phyloP scores from a whole-genome alignment of 1,139 yeast genomes.

The Yamadazyma dushanensis region DNA sequence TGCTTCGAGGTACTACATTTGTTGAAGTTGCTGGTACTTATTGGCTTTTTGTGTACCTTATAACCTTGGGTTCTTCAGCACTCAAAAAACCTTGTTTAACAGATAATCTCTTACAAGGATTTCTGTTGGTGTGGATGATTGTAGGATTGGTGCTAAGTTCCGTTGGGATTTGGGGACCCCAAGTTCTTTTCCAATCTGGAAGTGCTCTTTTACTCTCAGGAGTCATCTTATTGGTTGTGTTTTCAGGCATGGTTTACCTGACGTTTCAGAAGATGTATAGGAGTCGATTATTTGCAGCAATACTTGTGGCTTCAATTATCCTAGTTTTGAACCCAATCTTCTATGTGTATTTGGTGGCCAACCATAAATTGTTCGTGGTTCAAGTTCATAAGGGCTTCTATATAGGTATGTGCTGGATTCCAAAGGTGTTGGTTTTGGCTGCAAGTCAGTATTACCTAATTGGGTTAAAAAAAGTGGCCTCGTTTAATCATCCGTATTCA shows the following conservation, averaged over 20 bases:
- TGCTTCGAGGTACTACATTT: not conserved
- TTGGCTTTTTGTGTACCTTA: not conserved
- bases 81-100: not conserved
- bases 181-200: not conserved
- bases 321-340: not conserved
- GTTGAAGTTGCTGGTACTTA: not conserved
- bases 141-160: not conserved
- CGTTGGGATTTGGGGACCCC: not conserved
- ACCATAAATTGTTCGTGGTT: not conserved
- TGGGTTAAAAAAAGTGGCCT: not conserved
- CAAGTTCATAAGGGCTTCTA: slow-evolving; percentile 2
- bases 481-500: too few relatives aligned
- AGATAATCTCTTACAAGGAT: not conserved
- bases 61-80: not conserved
- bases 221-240: not conserved
- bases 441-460: not conserved
- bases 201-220: not conserved
- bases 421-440: slow-evolving; percentile 3
- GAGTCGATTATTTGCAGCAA: not conserved
- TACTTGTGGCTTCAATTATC: not conserved
- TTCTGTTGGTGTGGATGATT: not conserved
- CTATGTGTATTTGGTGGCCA: not conserved
- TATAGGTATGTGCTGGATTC: slow-evolving; percentile 1
- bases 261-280: not conserved
- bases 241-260: not conserved